A percentile compares a stretch with the other conserved stretches of the same genome.
Conservation (phyloP, 1,284 basidiomycete genomes). For the Cryptococcus sp. region DNA sequence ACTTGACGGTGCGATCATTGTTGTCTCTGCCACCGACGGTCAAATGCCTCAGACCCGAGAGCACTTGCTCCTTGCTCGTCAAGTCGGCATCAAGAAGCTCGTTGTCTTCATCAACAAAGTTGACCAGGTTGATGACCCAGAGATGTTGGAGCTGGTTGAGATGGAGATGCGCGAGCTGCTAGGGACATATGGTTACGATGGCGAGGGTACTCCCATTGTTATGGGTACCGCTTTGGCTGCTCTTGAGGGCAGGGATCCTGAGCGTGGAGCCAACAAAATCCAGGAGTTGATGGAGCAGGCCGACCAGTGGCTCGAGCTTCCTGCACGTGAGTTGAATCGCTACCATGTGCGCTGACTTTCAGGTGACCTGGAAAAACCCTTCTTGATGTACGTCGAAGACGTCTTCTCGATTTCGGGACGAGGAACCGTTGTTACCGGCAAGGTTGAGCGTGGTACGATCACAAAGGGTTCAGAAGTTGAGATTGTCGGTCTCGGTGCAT, state of each 20-base stretch:
- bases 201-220: constrained; percentile 94
- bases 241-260: constrained; percentile 76
- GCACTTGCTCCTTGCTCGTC: constrained; percentile 94
- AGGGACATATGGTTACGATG: constrained; percentile 88
- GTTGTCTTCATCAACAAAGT: constrained; percentile 98
- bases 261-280: constrained; percentile 81
- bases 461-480: constrained; percentile 94
- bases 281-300: constrained; percentile 82
- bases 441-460: constrained; percentile 93
- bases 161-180: constrained; percentile 99
- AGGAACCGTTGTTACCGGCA: constrained; percentile 96
- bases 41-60: constrained; percentile 99
- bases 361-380: constrained; percentile 97
- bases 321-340: constrained; percentile 66
- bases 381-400: constrained; percentile 96
- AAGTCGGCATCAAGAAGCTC: constrained; percentile 97
- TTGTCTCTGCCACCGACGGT: constrained; percentile 98
- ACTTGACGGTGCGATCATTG: constrained; percentile 96
- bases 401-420: constrained; percentile 98
- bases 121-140: constrained; percentile 92
- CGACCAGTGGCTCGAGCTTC: constrained; percentile 94
- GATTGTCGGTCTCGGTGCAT: constrained; percentile 81
- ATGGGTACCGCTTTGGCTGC: constrained; percentile 97
- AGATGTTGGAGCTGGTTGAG: constrained; percentile 99
- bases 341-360: constrained; percentile 3